These are phyloP conservation scores for Limonium bicolor DNA, from an alignment of 148 eudicot species.

Conservation along the genomic window DNA sequence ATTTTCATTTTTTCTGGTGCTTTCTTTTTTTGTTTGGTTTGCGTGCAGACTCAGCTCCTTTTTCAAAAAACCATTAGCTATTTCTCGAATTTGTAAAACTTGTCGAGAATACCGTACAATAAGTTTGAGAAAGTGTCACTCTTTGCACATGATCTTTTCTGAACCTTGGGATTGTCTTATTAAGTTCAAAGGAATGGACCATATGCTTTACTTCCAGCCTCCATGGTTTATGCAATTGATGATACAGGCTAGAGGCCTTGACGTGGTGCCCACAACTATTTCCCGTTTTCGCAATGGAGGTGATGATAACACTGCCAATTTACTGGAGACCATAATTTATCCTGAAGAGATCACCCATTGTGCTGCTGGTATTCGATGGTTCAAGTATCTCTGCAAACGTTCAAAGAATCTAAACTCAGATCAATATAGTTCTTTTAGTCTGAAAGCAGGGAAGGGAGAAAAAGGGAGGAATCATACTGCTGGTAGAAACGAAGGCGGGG, in stretches of 20 bases:
- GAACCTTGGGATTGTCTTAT: no score
- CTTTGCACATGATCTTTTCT: no score
- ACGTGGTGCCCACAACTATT: slow-evolving; percentile 88
- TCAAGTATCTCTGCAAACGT: slow-evolving; percentile 61
- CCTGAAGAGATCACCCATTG: slow-evolving; percentile 96
- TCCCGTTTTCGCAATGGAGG: slow-evolving; percentile 81
- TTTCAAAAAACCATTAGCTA: no score
- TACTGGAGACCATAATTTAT: slow-evolving; percentile 63
- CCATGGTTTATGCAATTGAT: no score
- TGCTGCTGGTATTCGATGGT: slow-evolving; percentile 95
- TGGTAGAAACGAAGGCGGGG: slow-evolving; percentile 12
- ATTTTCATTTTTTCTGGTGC: no score
- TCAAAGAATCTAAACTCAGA: slow-evolving; percentile 16
- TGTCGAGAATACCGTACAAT: no score
- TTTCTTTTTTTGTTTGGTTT: no score
- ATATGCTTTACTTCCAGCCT: no score
- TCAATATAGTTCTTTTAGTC: slow-evolving; percentile 5
- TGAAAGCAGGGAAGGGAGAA: slow-evolving; percentile 5
- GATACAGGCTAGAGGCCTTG: slow-evolving; percentile 89
- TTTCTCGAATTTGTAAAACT: no score
- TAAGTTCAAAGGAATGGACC: no score
- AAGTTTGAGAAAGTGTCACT: no score
- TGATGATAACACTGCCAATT: slow-evolving; percentile 71
- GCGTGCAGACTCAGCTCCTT: no score
- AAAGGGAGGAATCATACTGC: slow-evolving; percentile 8